phyloP scores from a whole-genome alignment of 1,284 basidiomycete genomes.

The Ganoderma lucidum region DNA sequence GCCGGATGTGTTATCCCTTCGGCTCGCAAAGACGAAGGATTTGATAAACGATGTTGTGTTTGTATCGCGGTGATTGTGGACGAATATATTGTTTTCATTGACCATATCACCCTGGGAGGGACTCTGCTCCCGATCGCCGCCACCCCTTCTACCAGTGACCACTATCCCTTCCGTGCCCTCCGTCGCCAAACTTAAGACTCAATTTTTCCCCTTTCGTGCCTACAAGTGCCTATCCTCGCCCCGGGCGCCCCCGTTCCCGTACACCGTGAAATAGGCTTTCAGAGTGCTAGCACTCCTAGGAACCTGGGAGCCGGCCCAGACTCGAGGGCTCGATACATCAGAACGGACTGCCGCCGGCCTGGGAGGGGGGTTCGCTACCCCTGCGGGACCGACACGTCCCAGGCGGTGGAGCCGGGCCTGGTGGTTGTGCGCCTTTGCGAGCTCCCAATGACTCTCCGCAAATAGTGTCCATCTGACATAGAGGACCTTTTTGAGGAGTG shows the following conservation, averaged over 20 bases:
- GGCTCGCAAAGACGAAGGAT: not conserved
- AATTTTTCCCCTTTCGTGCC: not conserved
- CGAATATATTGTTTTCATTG: not conserved
- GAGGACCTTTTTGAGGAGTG: not conserved
- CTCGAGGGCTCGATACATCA: not conserved
- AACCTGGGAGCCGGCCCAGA: conserved; percentile 8
- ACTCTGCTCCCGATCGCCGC: not conserved
- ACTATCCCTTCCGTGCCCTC: not conserved
- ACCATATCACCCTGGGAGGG: not conserved
- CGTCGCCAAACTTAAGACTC: conserved; percentile 2
- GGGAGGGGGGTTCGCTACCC: not conserved
- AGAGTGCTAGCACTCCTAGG: conserved; percentile 6
- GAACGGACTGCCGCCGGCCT: not conserved
- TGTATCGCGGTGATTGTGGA: not conserved
- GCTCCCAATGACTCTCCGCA: not conserved
- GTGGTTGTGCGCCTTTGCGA: conserved; percentile 7
- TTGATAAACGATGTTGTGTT: not conserved
- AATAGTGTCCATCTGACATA: not conserved
- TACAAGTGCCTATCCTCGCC: not conserved
- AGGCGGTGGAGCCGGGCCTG: not conserved
- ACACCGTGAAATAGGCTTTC: conserved; percentile 14
- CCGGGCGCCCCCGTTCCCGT: not conserved
- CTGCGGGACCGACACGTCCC: conserved; percentile 10
- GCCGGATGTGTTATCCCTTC: not conserved
- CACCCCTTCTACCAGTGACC: not conserved